These are phyloP conservation scores for Colletotrichum sp. DNA, from an alignment of 2,329 filamentous ascomycete species.

Conservation along the genomic window DNA sequence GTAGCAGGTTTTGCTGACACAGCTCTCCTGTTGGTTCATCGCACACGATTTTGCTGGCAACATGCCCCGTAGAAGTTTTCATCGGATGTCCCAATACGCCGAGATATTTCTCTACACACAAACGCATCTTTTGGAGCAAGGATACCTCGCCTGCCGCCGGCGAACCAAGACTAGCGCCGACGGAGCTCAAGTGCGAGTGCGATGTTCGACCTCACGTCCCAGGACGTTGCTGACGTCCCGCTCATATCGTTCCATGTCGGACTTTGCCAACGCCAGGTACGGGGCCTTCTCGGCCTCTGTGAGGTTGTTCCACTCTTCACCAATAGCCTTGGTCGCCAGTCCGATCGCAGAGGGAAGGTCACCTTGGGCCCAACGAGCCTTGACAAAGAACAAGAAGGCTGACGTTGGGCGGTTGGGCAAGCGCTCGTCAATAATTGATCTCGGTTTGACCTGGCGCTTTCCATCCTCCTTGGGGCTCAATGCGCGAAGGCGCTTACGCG, in stretches of 20 bases:
- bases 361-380: constrained; percentile 39
- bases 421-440: constrained; percentile 50
- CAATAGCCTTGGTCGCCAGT: constrained; percentile 30
- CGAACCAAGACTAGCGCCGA: neutral
- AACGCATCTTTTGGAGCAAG: neutral
- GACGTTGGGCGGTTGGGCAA: constrained; percentile 42
- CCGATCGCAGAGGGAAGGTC: constrained; percentile 15
- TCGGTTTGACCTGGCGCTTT: constrained; percentile 22
- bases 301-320: constrained; percentile 48
- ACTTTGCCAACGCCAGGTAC: constrained; percentile 37
- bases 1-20: neutral
- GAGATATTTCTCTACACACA: neutral
- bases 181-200: neutral
- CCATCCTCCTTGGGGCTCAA: neutral
- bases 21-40: neutral
- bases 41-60: neutral
- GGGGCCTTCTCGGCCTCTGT: constrained; percentile 44
- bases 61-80: neutral
- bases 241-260: constrained; percentile 32
- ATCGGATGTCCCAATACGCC: neutral
- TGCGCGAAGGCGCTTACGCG: constrained; percentile 47
- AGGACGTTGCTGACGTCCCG: constrained; percentile 31
- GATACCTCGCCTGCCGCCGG: neutral
- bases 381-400: constrained; percentile 42
- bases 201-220: constrained; percentile 5